These are phyloP conservation scores for Calonectria henricotiae DNA, from an alignment of 2,329 filamentous ascomycete species.

Conservation along the genomic window DNA sequence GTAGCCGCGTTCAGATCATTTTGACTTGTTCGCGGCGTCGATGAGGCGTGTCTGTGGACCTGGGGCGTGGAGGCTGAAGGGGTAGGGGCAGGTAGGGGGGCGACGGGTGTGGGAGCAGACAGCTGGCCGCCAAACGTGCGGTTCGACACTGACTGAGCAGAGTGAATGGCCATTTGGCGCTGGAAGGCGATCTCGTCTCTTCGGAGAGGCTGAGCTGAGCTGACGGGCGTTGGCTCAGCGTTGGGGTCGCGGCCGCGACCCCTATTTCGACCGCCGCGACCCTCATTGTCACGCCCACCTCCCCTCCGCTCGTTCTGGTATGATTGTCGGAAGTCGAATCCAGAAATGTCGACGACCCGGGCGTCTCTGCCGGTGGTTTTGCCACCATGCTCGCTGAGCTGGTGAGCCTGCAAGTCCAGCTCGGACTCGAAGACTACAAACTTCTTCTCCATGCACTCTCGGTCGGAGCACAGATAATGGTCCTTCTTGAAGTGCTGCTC, in stretches of 20 bases:
- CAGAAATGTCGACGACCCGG: constrained; percentile 87
- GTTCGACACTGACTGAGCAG: constrained; percentile 83
- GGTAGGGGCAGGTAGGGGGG: constrained; percentile 48
- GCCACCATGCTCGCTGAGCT: constrained; percentile 87
- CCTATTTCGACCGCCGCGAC: constrained; percentile 68
- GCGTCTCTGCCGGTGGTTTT: constrained; percentile 90
- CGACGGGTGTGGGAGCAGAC: constrained; percentile 60
- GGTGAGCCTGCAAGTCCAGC: constrained; percentile 95
- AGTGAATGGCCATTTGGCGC: constrained; percentile 92
- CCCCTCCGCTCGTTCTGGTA: constrained; percentile 75
- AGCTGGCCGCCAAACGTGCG: constrained; percentile 90
- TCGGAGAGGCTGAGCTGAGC: constrained; percentile 84
- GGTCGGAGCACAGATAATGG: constrained; percentile 88
- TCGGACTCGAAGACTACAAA: constrained; percentile 97
- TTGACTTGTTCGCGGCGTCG: constrained; percentile 47
- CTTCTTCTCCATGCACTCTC: constrained; percentile 95
- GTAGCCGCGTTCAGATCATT: constrained; percentile 58
- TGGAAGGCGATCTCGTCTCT: constrained; percentile 94
- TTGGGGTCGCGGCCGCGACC: constrained; percentile 88
- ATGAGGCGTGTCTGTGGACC: constrained; percentile 41
- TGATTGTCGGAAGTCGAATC: constrained; percentile 84
- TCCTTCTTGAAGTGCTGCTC: constrained; percentile 90
- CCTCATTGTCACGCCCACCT: constrained; percentile 61
- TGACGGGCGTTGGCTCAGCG: constrained; percentile 82
- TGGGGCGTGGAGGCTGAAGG: constrained; percentile 49